Conservation (phyloP, 768 basidiomycete species). For the Gloeophyllum trabeum region DNA sequence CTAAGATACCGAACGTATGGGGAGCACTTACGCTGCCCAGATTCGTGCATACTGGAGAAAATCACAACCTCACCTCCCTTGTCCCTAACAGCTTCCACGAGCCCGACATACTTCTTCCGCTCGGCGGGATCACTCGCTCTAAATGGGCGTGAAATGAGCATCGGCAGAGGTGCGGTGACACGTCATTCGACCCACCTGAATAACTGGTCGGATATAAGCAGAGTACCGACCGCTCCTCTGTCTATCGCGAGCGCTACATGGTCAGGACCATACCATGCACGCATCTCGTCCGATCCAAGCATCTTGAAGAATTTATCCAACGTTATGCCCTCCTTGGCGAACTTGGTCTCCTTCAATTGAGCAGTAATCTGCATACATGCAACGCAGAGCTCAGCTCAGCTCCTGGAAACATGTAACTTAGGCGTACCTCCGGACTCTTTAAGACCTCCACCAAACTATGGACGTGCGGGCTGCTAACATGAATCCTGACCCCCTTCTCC, state of each 20-base stretch:
- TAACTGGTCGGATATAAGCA: slow-evolving; percentile 90
- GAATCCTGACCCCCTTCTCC: slow-evolving; percentile 84
- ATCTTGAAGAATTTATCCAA: slow-evolving; percentile 95
- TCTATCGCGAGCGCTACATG: slow-evolving; percentile 90
- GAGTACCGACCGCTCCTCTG: slow-evolving; percentile 86
- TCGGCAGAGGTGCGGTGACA: background rate
- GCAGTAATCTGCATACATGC: slow-evolving; percentile 39
- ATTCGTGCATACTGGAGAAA: slow-evolving; percentile 99
- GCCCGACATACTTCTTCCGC: slow-evolving; percentile 73
- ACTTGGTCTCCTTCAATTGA: slow-evolving; percentile 90
- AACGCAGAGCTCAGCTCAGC: too few relatives aligned
- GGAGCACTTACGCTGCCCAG: slow-evolving; percentile 76
- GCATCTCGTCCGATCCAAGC: slow-evolving; percentile 87
- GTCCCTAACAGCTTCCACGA: slow-evolving; percentile 82
- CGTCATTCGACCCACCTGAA: slow-evolving; percentile 51
- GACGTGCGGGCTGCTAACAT: slow-evolving; percentile 88
- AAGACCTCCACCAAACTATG: slow-evolving; percentile 92
- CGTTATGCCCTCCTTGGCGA: slow-evolving; percentile 85
- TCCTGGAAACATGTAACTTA: too few relatives aligned
- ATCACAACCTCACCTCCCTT: slow-evolving; percentile 92
- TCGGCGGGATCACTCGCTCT: slow-evolving; percentile 60
- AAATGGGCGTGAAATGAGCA: background rate
- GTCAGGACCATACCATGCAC: slow-evolving; percentile 97
- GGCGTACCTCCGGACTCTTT: slow-evolving; percentile 81
- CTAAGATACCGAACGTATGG: background rate